phyloP scores from a whole-genome alignment of 352 stramenopile genomes.

The Phytophthora litchii region DNA sequence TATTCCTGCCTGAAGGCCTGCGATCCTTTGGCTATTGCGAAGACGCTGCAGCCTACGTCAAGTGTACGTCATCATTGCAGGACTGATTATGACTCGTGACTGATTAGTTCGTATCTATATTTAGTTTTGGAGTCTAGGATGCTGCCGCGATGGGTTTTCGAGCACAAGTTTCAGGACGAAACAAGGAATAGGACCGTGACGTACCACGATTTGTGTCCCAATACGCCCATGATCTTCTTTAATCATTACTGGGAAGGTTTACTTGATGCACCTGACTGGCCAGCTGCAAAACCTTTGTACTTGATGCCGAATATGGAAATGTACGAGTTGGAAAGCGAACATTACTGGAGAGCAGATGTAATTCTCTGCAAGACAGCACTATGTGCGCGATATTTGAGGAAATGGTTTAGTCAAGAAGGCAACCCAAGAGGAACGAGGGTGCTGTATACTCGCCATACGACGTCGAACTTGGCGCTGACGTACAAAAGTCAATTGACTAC shows the following conservation, averaged over 20 bases:
- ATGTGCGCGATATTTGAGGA: constrained; percentile 41
- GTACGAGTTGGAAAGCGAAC: constrained; percentile 53
- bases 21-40: constrained; percentile 75
- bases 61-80: constrained; percentile 45
- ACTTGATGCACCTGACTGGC: constrained; percentile 33
- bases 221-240: constrained; percentile 57
- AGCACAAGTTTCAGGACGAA: constrained; percentile 35
- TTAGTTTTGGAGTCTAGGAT: constrained; percentile 51
- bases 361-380: constrained; percentile 60
- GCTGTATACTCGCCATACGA: constrained; percentile 70
- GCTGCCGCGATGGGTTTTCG: constrained; percentile 48
- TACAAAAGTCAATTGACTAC: constrained; percentile 25
- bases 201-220: constrained; percentile 61
- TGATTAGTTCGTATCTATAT: constrained; percentile 3
- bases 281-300: constrained; percentile 48
- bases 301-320: constrained; percentile 70
- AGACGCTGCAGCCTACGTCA: constrained; percentile 64
- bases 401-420: constrained; percentile 67
- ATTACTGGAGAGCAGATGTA: constrained; percentile 52
- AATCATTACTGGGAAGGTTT: constrained; percentile 66
- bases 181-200: constrained; percentile 29
- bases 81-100: not conserved
- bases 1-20: constrained; percentile 61
- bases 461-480: constrained; percentile 46
- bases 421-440: constrained; percentile 56